Evolutionary conservation across 768 basidiomycete species (phyloP), one percentile per base, ranked within the genome.

Genomic region (Leccinum obscurum): DNA sequence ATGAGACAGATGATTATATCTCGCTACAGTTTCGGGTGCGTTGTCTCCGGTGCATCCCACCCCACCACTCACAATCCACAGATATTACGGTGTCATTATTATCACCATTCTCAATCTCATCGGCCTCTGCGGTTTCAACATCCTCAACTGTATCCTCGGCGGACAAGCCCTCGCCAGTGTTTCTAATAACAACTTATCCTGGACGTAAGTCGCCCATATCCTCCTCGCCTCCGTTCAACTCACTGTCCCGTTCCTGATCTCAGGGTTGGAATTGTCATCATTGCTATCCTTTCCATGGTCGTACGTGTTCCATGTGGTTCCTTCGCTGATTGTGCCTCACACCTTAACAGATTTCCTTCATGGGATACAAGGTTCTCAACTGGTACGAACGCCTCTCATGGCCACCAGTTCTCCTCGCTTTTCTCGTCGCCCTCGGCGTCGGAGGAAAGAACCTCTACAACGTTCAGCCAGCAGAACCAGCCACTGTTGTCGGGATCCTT

Each of bases 191-290:
- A 75, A 67, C 60, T 66, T 88, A 60, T 81, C 79, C 35, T 84
- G 82, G 79, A 81, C 74, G 81, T 82, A 65, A 60, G 79, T 70
- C 60, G 39, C 0, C 15, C 39, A 57, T 50, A 52, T 41, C 52
- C 54, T 60, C 20, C 41, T 59, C 56, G 39, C 56, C 54, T 64
- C 53, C 2, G 20, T 13, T 35, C 2, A 13, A 0, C 57, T 69
- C 37, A 73, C 30, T 22, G 48, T 35, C 28, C 11, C 28, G 57
- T 62, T 46, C 57, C 63, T 57, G 35, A 34, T 13, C 48, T 30
- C 62, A 90, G 88, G 54, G 85, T 95, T 28, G 93, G 93, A 3
- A 94, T 94, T 57, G 87, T 92, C 34, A 85, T 95, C 54, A 86
- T 93, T 46, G 81, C 83, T 0, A 61, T 88, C 32, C 76, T 91